Evolutionary conservation across 2,329 filamentous ascomycete genomes (phyloP), one percentile per base, ranked within the genome.

Genomic region (Cercospora zeae-maydis): DNA sequence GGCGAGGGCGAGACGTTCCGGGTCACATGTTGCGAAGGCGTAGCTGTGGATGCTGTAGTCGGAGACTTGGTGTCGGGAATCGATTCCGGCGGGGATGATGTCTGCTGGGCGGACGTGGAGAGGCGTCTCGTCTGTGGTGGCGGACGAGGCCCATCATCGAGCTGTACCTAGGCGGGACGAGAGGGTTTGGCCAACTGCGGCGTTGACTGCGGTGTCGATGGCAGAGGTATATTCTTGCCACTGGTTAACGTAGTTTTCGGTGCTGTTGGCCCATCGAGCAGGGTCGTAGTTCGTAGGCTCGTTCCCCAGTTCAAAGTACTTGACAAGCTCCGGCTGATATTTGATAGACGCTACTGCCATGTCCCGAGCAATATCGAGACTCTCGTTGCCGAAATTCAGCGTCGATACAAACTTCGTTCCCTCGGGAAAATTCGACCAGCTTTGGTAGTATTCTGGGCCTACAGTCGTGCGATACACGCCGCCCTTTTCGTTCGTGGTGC

Each of bases 41-140:
- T 73, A 73, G 1, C 68, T 71, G 55, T 73, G 72, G 36, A 73
- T 73, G 10, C 66, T 69, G 58, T 73, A 73, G 36, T 73, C 66
- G 10, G 67, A 67, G 5, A 73, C 71, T 54, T 73, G 66, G 24
- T 65, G 52, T 5, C 49, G 61, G 4, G 65, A 65, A 45, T 72
- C 66, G 37, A 74, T 69, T 1, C 70, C 71, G 1, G 67, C 69
- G 3, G 72, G 71, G 27, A 74, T 74, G 30, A 73, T 62, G 49
- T 71, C 70, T 21, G 66, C 69, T 1, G 71, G 72, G 3, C 68
- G 64, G 13, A 74, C 72, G 19, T 74, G 62, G 8, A 74, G 63
- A 1, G 65, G 65, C 6, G 68, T 72, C 3, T 66, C 58, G 53
- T 74, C 72, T 13, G 72, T 74, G 0, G 72, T 74, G 11, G 72